These are phyloP conservation scores for Monilinia fructigena DNA, from an alignment of 2,329 filamentous ascomycete genomes.

Conservation along the genomic window DNA sequence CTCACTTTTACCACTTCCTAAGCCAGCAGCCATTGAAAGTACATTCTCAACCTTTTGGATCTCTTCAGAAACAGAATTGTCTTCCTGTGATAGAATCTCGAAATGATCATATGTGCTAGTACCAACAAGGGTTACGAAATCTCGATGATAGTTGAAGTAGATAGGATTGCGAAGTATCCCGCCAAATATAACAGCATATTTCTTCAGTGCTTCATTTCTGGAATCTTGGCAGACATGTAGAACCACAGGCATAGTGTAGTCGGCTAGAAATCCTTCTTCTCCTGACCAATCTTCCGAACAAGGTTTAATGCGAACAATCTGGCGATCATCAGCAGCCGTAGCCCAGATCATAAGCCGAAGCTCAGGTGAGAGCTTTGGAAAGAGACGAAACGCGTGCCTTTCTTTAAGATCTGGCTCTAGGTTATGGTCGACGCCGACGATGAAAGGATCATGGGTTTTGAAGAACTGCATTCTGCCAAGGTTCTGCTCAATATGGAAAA, in stretches of 20 bases:
- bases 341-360: slow-evolving; percentile 17
- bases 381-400: not conserved
- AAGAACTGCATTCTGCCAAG: not conserved
- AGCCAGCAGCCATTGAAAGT: not conserved
- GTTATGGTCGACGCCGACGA: slow-evolving; percentile 8
- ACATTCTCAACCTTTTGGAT: slow-evolving; percentile 16
- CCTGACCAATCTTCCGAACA: not conserved
- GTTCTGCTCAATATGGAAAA: not conserved
- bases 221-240: slow-evolving; percentile 13
- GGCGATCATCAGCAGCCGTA: not conserved
- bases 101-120: not conserved
- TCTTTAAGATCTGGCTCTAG: not conserved
- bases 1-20: slow-evolving; percentile 5
- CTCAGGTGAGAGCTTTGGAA: not conserved
- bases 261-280: not conserved
- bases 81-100: not conserved
- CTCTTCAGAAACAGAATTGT: too few relatives aligned
- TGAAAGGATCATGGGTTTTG: not conserved
- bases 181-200: slow-evolving; percentile 1
- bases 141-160: slow-evolving; percentile 17
- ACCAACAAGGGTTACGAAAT: slow-evolving; percentile 12
- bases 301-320: slow-evolving; percentile 3
- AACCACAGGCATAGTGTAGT: slow-evolving; percentile 2
- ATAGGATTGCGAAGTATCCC: not conserved
- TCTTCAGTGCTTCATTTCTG: slow-evolving; percentile 13